Conservation (phyloP, 345 rosid genomes). For the Anacardium occidentale region DNA sequence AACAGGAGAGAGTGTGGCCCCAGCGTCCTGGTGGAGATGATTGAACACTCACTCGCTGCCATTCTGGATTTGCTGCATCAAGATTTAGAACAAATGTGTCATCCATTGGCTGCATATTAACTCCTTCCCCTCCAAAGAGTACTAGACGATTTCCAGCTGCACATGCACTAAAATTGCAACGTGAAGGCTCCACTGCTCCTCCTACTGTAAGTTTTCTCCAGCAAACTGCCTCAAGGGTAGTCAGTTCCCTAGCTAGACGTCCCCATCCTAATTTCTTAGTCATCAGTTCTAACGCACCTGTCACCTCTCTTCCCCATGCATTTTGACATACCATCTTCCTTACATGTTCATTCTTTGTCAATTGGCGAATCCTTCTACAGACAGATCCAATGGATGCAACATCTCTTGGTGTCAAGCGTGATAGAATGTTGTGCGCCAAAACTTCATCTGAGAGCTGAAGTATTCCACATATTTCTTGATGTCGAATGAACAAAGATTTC, state of each 20-base stretch:
- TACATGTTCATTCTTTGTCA: slow-evolving; percentile 67
- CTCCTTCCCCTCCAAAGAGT: slow-evolving; percentile 32
- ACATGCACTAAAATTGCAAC: slow-evolving; percentile 74
- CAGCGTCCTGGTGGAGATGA: slow-evolving; percentile 91
- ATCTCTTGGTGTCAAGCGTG: slow-evolving; percentile 83
- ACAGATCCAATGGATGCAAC: slow-evolving; percentile 89
- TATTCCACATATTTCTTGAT: slow-evolving; percentile 62
- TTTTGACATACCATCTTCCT: too few species aligned
- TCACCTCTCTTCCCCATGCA: too few species aligned
- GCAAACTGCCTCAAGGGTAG: too few species aligned
- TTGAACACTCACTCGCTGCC: slow-evolving; percentile 69
- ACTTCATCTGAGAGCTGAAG: slow-evolving; percentile 84
- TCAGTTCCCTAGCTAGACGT: slow-evolving; percentile 45
- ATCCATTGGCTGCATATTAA: slow-evolving; percentile 91
- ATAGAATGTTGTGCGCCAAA: slow-evolving; percentile 81
- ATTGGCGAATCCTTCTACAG: slow-evolving; percentile 68
- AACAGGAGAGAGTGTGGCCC: slow-evolving; percentile 89
- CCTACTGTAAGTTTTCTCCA: slow-evolving; percentile 27
- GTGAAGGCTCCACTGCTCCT: slow-evolving; percentile 12
- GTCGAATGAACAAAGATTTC: slow-evolving; percentile 32
- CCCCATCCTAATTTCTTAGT: slow-evolving; percentile 91
- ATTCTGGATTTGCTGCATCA: slow-evolving; percentile 69
- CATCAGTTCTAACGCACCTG: slow-evolving; percentile 25
- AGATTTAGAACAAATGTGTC: slow-evolving; percentile 92
- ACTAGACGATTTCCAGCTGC: too few species aligned